Conservation (phyloP, 2,329 filamentous ascomycete genomes). For the Ascochyta clinopodiicola region DNA sequence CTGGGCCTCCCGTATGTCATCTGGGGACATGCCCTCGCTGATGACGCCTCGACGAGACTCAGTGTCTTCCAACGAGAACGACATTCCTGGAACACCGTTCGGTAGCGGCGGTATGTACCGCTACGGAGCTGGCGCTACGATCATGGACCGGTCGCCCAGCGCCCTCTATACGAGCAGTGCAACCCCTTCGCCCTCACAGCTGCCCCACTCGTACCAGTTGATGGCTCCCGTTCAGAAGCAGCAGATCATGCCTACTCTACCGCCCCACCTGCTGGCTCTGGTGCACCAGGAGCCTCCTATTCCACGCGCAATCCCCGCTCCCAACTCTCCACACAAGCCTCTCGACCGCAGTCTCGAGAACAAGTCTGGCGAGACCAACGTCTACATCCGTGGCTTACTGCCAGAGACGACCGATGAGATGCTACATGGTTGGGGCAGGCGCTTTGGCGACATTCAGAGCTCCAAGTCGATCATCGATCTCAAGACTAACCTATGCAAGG, state of each 20-base stretch:
- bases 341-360: conserved; percentile 95
- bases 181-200: conserved; percentile 58
- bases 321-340: conserved; percentile 83
- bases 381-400: conserved; percentile 95
- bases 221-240: conserved; percentile 50
- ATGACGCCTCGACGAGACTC: conserved; percentile 61
- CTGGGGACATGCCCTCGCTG: conserved; percentile 56
- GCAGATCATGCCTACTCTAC: conserved; percentile 48
- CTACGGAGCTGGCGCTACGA: conserved; percentile 53
- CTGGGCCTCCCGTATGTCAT: conserved; percentile 56
- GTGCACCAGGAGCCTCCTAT: conserved; percentile 77
- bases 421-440: conserved; percentile 78
- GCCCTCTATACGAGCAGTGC: conserved; percentile 56
- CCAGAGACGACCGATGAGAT: conserved; percentile 95
- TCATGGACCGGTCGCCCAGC: conserved; percentile 59
- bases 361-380: conserved; percentile 92
- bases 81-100: conserved; percentile 58
- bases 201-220: conserved; percentile 53
- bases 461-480: conserved; percentile 99
- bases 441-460: conserved; percentile 93
- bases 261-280: conserved; percentile 54
- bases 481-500: conserved; percentile 91
- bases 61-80: conserved; percentile 60
- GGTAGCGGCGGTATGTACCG: conserved; percentile 53
- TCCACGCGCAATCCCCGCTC: conserved; percentile 87